Conservation (phyloP, 1,139 yeast genomes). For the Pichia sp. region DNA sequence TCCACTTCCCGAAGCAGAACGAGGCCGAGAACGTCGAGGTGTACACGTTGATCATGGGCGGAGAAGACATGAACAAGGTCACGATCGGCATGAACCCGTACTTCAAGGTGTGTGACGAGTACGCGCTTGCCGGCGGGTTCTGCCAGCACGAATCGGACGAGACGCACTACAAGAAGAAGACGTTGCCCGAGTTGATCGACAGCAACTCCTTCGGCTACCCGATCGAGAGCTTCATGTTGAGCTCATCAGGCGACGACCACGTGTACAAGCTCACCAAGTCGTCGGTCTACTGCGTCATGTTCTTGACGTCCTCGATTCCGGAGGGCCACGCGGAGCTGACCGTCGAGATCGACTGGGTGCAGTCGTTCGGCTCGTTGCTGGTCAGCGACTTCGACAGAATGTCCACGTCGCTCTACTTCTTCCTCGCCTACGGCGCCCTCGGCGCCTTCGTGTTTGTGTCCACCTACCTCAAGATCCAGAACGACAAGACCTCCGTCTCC, state of each 20-base stretch:
- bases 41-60: constrained; percentile 25
- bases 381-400: constrained; percentile 28
- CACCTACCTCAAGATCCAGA: constrained; percentile 14
- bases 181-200: constrained; percentile 23
- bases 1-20: constrained; percentile 17
- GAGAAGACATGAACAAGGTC: constrained; percentile 23
- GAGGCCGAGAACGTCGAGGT: constrained; percentile 15
- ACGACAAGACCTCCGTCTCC: constrained; percentile 22
- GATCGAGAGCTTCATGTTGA: constrained; percentile 20
- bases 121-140: constrained; percentile 20
- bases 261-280: constrained; percentile 20
- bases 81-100: constrained; percentile 24
- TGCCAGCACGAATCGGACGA: constrained; percentile 25
- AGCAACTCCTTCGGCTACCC: constrained; percentile 16
- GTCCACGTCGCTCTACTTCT: constrained; percentile 22
- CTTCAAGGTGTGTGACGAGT: constrained; percentile 31
- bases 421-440: constrained; percentile 20
- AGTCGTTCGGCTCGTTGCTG: constrained; percentile 29
- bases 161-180: constrained; percentile 9
- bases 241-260: constrained; percentile 12
- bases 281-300: constrained; percentile 27
- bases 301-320: constrained; percentile 21
- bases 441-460: constrained; percentile 18
- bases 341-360: constrained; percentile 30
- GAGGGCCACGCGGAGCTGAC: constrained; percentile 10